phyloP scores from a whole-genome alignment of 495 filamentous ascomycete genomes.

The Arthonia radiata region DNA sequence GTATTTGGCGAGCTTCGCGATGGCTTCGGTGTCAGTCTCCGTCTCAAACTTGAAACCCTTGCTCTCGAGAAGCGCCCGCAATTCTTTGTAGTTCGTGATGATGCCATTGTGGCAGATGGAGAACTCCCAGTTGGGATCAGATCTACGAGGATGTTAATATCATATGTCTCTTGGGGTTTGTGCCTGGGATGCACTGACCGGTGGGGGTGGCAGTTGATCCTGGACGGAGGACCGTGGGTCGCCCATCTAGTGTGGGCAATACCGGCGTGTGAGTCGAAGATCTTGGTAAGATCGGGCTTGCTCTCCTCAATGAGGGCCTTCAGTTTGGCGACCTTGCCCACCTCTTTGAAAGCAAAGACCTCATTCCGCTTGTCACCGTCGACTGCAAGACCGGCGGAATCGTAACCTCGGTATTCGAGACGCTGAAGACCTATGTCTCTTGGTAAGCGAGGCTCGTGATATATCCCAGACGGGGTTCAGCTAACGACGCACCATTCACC shows the following conservation, averaged over 20 bases:
- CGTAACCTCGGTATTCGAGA: constrained; percentile 91
- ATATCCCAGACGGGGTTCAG: constrained; percentile 3
- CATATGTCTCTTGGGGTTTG: not conserved
- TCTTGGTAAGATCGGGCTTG: constrained; percentile 63
- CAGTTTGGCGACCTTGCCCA: constrained; percentile 92
- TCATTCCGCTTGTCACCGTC: constrained; percentile 98
- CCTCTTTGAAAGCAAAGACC: constrained; percentile 93
- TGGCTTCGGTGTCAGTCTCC: constrained; percentile 96
- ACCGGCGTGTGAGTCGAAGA: constrained; percentile 90
- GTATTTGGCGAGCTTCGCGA: constrained; percentile 96
- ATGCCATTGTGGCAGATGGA: constrained; percentile 97
- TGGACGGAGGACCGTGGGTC: constrained; percentile 83
- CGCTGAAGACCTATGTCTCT: constrained; percentile 55
- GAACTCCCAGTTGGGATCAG: constrained; percentile 82
- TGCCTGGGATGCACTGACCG: constrained; percentile 29
- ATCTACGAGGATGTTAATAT: constrained; percentile 14
- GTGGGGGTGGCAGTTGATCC: constrained; percentile 93
- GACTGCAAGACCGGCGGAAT: constrained; percentile 85
- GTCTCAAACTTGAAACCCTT: constrained; percentile 98
- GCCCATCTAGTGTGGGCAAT: constrained; percentile 99
- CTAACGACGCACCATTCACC: constrained; percentile 51
- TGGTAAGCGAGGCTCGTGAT: constrained; percentile 3
- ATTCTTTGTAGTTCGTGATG: constrained; percentile 99
- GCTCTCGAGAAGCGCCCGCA: constrained; percentile 71
- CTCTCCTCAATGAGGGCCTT: constrained; percentile 71